Evolutionary conservation across 2,329 filamentous ascomycete species (phyloP).

Genomic region (Ophiocordyceps robertsii): DNA sequence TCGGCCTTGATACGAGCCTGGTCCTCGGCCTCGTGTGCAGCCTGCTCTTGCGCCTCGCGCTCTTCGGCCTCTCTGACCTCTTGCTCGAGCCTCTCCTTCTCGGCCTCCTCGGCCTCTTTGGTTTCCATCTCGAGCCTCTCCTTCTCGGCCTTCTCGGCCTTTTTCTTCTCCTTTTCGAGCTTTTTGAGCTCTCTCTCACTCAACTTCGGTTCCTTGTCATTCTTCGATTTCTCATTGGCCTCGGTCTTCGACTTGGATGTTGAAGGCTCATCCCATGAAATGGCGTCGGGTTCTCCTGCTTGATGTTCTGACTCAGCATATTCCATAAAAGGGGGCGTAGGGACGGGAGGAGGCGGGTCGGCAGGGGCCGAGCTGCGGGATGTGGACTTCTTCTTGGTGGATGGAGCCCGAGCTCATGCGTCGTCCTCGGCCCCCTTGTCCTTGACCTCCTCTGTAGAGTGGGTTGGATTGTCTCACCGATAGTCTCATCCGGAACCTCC

Average conservation of each 20-base stretch:
- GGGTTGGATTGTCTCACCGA: slow-evolving; percentile 31
- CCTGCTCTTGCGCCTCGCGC: neutral
- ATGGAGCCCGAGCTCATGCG: slow-evolving; percentile 29
- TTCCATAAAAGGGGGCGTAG: slow-evolving; percentile 33
- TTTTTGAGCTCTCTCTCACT: slow-evolving; percentile 37
- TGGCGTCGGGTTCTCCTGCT: slow-evolving; percentile 21
- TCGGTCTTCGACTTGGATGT: slow-evolving; percentile 22
- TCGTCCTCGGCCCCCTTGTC: slow-evolving; percentile 28
- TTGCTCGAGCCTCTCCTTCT: slow-evolving; percentile 16
- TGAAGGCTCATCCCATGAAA: slow-evolving; percentile 20
- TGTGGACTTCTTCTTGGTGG: slow-evolving; percentile 28
- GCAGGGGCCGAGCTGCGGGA: slow-evolving; percentile 21
- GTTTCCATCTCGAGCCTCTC: slow-evolving; percentile 13
- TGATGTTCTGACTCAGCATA: slow-evolving; percentile 23
- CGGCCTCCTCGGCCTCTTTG: slow-evolving; percentile 12
- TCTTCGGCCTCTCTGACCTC: slow-evolving; percentile 6
- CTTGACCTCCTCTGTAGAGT: slow-evolving; percentile 29
- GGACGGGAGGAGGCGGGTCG: slow-evolving; percentile 31
- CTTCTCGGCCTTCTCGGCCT: slow-evolving; percentile 26
- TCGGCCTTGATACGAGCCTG: slow-evolving; percentile 4
- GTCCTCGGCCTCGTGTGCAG: neutral
- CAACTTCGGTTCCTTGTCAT: slow-evolving; percentile 22
- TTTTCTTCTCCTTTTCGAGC: slow-evolving; percentile 34
- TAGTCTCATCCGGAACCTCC: slow-evolving; percentile 31
- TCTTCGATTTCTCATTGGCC: slow-evolving; percentile 23